These are phyloP conservation scores for Arabidopsis thaliana DNA, from an alignment of 345 rosid species.

Conservation along the genomic window DNA sequence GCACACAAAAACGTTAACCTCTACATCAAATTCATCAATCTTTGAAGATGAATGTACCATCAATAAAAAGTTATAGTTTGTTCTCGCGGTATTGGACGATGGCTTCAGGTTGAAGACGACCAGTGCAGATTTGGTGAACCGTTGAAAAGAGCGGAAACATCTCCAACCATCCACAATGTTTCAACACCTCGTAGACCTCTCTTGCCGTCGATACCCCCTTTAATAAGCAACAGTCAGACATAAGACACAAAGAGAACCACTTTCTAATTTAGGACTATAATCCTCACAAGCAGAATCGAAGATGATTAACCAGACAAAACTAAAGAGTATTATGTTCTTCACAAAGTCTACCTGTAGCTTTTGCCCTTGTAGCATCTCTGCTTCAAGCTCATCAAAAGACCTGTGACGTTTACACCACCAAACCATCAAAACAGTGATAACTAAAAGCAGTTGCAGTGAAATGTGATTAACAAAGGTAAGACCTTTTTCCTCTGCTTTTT, in stretches of 20 bases:
- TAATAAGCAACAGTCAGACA: constrained; percentile 19
- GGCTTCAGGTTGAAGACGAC: constrained; percentile 84
- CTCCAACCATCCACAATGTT: constrained; percentile 82
- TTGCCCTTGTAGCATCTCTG: constrained; percentile 93
- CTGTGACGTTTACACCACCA: constrained; percentile 48
- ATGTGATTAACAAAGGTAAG: constrained; percentile 15
- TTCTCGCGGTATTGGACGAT: constrained; percentile 76
- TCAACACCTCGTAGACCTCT: constrained; percentile 83
- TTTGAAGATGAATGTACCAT: constrained; percentile 17
- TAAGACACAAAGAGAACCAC: constrained; percentile 13
- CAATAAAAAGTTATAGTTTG: constrained; percentile 40
- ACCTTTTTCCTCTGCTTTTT: constrained; percentile 82
- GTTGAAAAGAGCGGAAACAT: constrained; percentile 82
- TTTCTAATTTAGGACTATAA: not conserved
- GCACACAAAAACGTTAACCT: not conserved
- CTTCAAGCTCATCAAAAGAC: constrained; percentile 97
- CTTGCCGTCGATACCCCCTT: constrained; percentile 92
- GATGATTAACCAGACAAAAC: not conserved
- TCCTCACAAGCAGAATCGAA: not conserved
- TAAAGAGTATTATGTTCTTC: not conserved
- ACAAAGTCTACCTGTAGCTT: constrained; percentile 74
- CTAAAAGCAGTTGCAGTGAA: not conserved
- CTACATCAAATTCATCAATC: constrained; percentile 28
- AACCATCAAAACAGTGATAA: constrained; percentile 15
- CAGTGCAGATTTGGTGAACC: constrained; percentile 76